Evolutionary conservation across 2,329 filamentous ascomycete species (phyloP).

Genomic region (Ceratocystis papillata): DNA sequence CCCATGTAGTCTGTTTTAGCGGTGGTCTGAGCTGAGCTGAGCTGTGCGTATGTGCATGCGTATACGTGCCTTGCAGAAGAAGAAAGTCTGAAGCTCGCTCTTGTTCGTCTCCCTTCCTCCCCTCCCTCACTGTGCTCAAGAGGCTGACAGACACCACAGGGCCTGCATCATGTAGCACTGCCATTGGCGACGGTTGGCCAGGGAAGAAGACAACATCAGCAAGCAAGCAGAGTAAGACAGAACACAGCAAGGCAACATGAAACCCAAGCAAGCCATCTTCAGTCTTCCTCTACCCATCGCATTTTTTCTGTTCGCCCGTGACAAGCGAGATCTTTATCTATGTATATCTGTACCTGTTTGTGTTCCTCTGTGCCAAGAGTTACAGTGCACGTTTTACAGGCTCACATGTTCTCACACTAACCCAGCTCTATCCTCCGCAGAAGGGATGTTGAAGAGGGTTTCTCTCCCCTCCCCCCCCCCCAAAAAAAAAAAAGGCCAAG

Average conservation of each 20-base stretch:
- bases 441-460: too few species aligned
- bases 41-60: too few species aligned
- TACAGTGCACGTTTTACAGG: constrained; percentile 4
- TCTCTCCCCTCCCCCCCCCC: neutral
- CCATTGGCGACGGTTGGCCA: too few species aligned
- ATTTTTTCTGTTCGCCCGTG: neutral
- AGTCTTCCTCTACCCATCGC: neutral
- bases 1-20: neutral
- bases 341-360: neutral
- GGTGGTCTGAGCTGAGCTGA: neutral
- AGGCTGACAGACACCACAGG: too few species aligned
- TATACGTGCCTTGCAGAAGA: too few species aligned
- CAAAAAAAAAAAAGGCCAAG: neutral
- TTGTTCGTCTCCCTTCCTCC: too few species aligned
- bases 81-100: too few species aligned
- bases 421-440: neutral
- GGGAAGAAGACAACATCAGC: too few species aligned
- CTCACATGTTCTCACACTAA: neutral
- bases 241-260: neutral
- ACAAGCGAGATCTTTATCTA: neutral
- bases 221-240: neutral
- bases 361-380: constrained; percentile 4
- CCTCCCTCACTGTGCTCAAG: too few species aligned
- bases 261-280: neutral
- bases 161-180: too few species aligned